phyloP scores from a whole-genome alignment of 805 yeast genomes.

The Kregervanrija delftensis region DNA sequence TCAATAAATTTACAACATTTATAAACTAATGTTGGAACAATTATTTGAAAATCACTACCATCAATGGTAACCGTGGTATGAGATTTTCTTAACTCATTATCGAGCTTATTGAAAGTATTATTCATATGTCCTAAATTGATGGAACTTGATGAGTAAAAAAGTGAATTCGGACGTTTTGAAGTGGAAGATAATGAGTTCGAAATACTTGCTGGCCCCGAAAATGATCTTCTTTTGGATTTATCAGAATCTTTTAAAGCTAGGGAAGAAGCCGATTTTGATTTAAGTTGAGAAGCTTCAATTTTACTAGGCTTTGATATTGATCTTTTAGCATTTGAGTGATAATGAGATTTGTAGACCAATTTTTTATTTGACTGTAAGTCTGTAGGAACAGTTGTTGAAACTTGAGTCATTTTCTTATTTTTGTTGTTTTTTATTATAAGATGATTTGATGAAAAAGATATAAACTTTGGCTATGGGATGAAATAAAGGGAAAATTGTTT shows the following conservation, averaged over 20 bases:
- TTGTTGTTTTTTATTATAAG: too few species aligned
- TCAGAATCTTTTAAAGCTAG: not conserved
- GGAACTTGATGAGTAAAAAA: not conserved
- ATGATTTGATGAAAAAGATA: too few species aligned
- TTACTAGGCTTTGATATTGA: too few species aligned
- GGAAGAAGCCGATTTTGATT: too few species aligned
- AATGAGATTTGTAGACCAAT: too few species aligned
- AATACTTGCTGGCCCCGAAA: not conserved
- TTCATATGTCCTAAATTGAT: not conserved
- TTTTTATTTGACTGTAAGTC: too few species aligned
- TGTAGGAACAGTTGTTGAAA: too few species aligned
- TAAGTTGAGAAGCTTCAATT: too few species aligned
- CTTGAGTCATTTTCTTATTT: too few species aligned
- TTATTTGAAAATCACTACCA: conserved; percentile 9
- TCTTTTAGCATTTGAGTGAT: too few species aligned
- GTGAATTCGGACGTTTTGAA: not conserved
- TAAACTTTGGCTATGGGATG: too few species aligned
- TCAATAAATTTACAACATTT: conserved; percentile 27
- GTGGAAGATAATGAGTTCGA: not conserved
- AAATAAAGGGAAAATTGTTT: too few species aligned
- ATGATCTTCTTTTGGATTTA: conserved; percentile 5
- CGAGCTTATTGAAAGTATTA: conserved; percentile 6
- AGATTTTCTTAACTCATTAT: conserved; percentile 18
- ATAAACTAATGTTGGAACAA: conserved; percentile 25
- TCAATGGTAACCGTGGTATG: conserved; percentile 8